Evolutionary conservation across 108 stramenopile species (phyloP).

Genomic region (Cyclotella kingstonii): DNA sequence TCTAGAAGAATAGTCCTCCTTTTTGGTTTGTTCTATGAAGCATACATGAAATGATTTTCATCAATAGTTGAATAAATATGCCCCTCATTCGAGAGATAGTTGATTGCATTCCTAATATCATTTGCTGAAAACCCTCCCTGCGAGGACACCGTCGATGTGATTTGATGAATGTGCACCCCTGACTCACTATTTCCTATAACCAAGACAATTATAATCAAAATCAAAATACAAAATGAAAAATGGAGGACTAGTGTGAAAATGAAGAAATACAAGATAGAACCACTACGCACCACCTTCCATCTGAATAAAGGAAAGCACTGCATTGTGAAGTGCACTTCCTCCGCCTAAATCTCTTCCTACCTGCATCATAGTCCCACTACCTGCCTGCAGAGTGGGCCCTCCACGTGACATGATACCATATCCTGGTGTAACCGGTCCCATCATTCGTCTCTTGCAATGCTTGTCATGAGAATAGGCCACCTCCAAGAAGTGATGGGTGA

Average conservation of each 20-base stretch:
- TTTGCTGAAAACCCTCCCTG: constrained; percentile 38
- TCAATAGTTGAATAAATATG: constrained; percentile 78
- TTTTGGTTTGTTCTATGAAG: constrained; percentile 10
- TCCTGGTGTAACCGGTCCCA: no score
- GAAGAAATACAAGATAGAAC: not conserved
- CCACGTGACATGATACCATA: no score
- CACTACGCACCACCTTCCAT: constrained; percentile 33
- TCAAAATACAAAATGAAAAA: not conserved
- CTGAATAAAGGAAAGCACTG: constrained; percentile 9
- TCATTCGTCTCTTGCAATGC: constrained; percentile 25
- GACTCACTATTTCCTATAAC: constrained; percentile 18
- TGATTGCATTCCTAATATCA: constrained; percentile 54
- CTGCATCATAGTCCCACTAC: constrained; percentile 12
- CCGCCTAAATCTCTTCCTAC: constrained; percentile 14
- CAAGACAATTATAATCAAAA: not conserved
- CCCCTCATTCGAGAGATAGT: constrained; percentile 66
- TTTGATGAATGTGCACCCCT: constrained; percentile 41
- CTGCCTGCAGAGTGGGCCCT: constrained; percentile 19
- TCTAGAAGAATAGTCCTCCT: no score
- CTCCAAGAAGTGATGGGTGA: constrained; percentile 84
- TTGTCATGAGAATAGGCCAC: constrained; percentile 69
- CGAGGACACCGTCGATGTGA: constrained; percentile 16
- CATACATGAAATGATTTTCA: constrained; percentile 63
- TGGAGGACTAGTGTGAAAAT: not conserved
- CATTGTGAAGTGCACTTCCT: constrained; percentile 19